Evolutionary conservation across 257 asterid species (phyloP).

Genomic region (Scutellaria barbata): DNA sequence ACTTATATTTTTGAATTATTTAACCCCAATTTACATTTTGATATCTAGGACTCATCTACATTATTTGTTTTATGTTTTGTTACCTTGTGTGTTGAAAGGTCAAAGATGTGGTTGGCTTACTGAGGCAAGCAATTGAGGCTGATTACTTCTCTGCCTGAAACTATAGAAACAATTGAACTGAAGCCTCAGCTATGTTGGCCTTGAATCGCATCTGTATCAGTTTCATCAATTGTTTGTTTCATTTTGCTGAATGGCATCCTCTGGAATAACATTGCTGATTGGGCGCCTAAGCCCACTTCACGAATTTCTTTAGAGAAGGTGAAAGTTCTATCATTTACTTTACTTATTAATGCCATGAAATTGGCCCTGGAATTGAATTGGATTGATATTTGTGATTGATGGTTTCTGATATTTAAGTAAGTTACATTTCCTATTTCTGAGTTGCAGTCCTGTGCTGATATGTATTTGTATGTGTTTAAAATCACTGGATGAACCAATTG

Average conservation of each 20-base stretch:
- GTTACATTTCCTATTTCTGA: background rate
- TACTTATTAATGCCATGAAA: background rate
- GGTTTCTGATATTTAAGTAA: background rate
- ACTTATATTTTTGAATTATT: background rate
- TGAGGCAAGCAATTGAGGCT: slow-evolving; percentile 20
- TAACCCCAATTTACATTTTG: background rate
- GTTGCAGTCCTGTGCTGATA: background rate
- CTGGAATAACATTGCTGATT: slow-evolving; percentile 30
- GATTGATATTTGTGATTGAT: background rate
- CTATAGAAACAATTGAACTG: slow-evolving; percentile 25
- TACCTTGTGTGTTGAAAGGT: slow-evolving; percentile 32
- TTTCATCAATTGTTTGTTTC: slow-evolving; percentile 34
- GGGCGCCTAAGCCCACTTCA: slow-evolving; percentile 37
- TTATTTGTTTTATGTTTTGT: background rate
- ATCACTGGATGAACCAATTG: background rate
- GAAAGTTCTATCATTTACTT: slow-evolving; percentile 9
- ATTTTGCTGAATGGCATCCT: slow-evolving; percentile 42
- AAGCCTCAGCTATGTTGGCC: slow-evolving; percentile 38
- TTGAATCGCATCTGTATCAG: slow-evolving; percentile 33
- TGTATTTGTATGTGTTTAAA: background rate
- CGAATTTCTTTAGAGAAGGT: slow-evolving; percentile 29
- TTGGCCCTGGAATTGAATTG: background rate
- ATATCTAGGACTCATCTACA: background rate
- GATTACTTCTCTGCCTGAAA: slow-evolving; percentile 12
- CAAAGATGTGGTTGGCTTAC: slow-evolving; percentile 17